Base-by-base conservation (phyloP, 768 basidiomycete species). In the Cyathus striatus region DNA sequence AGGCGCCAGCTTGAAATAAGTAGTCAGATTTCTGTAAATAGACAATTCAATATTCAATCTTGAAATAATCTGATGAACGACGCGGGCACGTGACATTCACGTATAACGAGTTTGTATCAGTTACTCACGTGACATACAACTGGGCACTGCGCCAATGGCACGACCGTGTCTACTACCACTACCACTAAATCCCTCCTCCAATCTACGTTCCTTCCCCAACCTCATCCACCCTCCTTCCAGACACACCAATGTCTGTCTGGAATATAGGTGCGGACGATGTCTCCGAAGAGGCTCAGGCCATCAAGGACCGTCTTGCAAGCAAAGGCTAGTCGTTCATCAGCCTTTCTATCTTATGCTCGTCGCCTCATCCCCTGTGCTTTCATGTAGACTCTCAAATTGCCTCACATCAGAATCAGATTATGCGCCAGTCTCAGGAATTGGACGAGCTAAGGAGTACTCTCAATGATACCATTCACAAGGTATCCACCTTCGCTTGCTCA, bases 361-460 rank as follows among this genome's bases (percentile, higher is more conserved):
- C 30, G 21, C 24, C 41, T 40, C 46, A 56, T 38, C 56, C 38
- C 34, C 23, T 35, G 17, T 36, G 13, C 51, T 41, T 37, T 21
- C n/a, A n/a, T n/a, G n/a, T 48, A 78, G 76, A 79, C 49, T 58
- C 64, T 21, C 70, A 75, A 44, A 71, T 75, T 53, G 70, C 73
- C 23, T 67, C 69, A 22, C 71, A 73, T 45, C 64, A 72, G 51
- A 66, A 65, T 23, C 63, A 68, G 49, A 52, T 76, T 7, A 56
- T 63, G 45, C 70, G 59, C 46, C 72, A 73, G 53, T 52, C 63
- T 2, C 54, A 57, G 12, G 68, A 73, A 44, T 47, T 74, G 22
- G 63, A 71, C 14, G 75, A 78, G 49, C 52, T 72, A 6, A 65
- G 62, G 47, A 49, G 57, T 24, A 57, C 63, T 14, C 56, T 73